Percentiles rank a stretch among this genome's conserved stretches.
Evolutionary conservation across 1,284 basidiomycete species (phyloP).

Genomic region (Pterula multifida): DNA sequence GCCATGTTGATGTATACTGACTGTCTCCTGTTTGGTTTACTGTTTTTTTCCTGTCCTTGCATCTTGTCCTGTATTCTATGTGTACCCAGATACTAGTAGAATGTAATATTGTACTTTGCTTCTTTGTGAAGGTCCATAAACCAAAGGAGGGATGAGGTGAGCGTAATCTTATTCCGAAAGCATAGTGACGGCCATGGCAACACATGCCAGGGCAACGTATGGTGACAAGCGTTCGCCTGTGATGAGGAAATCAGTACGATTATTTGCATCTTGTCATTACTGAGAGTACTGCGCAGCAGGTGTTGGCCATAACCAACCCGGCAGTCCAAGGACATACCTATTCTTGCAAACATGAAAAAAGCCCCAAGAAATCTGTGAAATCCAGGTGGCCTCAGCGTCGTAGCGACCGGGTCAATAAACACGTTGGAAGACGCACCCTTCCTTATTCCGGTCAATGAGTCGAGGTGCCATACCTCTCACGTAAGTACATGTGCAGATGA

Average conservation of each 20-base stretch:
- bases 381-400: background rate
- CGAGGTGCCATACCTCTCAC: slow-evolving; percentile 82
- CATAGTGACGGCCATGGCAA: slow-evolving; percentile 67
- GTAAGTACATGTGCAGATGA: slow-evolving; percentile 97
- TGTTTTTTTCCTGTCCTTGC: background rate
- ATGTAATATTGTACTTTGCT: background rate
- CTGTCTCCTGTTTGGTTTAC: background rate
- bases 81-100: background rate
- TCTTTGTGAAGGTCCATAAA: background rate
- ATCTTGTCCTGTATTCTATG: background rate
- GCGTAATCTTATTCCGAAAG: slow-evolving; percentile 25
- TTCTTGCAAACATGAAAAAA: slow-evolving; percentile 89
- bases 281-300: background rate
- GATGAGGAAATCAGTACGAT: slow-evolving; percentile 1
- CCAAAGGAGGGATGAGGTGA: background rate
- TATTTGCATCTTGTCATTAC: too few relatives aligned
- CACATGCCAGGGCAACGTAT: slow-evolving; percentile 71
- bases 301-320: background rate
- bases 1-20: background rate
- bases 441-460: slow-evolving; percentile 87
- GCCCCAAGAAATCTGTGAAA: slow-evolving; percentile 67
- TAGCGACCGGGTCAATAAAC: too few relatives aligned
- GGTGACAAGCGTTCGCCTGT: slow-evolving; percentile 74
- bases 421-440: slow-evolving; percentile 54
- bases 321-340: slow-evolving; percentile 43